Evolutionary conservation across 805 yeast genomes (phyloP).

Genomic region (Blastobotrys peoriensis): DNA sequence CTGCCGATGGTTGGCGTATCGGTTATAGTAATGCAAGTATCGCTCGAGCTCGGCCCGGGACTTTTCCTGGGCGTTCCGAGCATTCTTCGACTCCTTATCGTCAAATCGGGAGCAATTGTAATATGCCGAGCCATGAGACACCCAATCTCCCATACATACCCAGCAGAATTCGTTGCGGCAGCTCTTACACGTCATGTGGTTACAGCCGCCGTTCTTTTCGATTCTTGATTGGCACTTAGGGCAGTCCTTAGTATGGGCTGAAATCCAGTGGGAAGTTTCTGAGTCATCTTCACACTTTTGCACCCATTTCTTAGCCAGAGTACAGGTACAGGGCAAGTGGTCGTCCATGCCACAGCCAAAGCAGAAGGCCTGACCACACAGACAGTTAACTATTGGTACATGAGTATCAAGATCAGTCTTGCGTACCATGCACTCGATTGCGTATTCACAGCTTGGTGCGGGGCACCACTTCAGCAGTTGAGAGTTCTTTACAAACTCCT

Average conservation of each 20-base stretch:
- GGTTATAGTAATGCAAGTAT: constrained; percentile 68
- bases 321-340: constrained; percentile 84
- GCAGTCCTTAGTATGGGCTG: constrained; percentile 77
- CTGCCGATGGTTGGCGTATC: constrained; percentile 68
- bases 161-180: constrained; percentile 81
- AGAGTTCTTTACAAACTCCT: constrained; percentile 47
- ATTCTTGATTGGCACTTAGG: constrained; percentile 75
- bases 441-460: constrained; percentile 64
- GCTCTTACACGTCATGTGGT: constrained; percentile 84
- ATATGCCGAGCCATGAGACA: constrained; percentile 52
- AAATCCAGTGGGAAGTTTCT: constrained; percentile 83
- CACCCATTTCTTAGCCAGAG: constrained; percentile 62
- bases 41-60: constrained; percentile 50
- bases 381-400: constrained; percentile 68
- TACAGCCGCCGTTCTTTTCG: constrained; percentile 95
- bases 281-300: constrained; percentile 78
- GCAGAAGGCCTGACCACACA: constrained; percentile 66
- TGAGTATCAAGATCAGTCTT: constrained; percentile 18
- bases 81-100: constrained; percentile 37
- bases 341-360: constrained; percentile 66
- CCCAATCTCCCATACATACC: constrained; percentile 82
- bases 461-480: constrained; percentile 70
- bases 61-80: constrained; percentile 36
- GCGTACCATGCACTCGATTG: constrained; percentile 40
- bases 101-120: constrained; percentile 62